Conservation (phyloP, 192 early-diverging fungal species). For the Coemansia umbellata region DNA sequence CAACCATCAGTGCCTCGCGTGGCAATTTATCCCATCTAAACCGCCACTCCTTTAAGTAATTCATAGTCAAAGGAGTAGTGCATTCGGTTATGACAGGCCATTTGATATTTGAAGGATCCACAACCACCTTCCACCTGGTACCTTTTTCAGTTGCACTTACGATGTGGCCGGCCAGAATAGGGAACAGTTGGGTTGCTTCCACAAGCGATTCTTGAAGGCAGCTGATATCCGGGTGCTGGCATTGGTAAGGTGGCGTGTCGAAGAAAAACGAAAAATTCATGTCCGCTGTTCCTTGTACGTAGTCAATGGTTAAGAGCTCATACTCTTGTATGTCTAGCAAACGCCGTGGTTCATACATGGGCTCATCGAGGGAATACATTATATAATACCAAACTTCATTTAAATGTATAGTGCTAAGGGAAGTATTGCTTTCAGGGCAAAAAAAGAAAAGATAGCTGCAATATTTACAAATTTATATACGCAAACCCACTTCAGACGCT, state of each 20-base stretch:
- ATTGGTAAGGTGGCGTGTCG: not conserved
- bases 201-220: slow-evolving; percentile 10
- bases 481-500: no score
- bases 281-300: slow-evolving; percentile 30
- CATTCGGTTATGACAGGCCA: slow-evolving; percentile 31
- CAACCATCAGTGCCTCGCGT: not conserved
- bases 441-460: no score
- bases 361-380: no score
- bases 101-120: slow-evolving; percentile 24
- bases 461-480: no score
- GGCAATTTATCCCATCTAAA: slow-evolving; percentile 27
- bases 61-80: not conserved
- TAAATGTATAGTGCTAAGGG: no score
- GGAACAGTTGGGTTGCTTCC: slow-evolving; percentile 18
- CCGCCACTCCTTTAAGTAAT: not conserved
- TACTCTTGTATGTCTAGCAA: slow-evolving; percentile 7
- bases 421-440: no score
- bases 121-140: slow-evolving; percentile 5
- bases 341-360: not conserved
- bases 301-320: slow-evolving; percentile 28
- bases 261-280: slow-evolving; percentile 39
- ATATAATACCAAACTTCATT: no score
- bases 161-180: slow-evolving; percentile 14
- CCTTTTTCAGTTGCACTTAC: not conserved
- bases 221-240: not conserved